Conservation (phyloP, 306 rosid genomes). For the Gastrolobium bilobum region DNA sequence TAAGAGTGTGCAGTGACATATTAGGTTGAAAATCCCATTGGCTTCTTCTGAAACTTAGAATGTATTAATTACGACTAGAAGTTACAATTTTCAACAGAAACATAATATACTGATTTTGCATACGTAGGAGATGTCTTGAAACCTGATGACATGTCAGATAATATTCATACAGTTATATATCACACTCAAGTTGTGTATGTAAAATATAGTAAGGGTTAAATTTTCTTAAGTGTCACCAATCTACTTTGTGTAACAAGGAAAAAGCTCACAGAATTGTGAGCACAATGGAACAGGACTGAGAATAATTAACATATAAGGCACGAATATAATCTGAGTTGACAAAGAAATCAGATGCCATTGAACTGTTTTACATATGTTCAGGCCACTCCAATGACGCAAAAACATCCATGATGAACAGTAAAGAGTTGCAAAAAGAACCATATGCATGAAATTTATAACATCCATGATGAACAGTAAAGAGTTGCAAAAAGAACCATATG, state of each 20-base stretch:
- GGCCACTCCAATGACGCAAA: conserved; percentile 1
- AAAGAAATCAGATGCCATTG: conserved; percentile 1
- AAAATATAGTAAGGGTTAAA: neutral
- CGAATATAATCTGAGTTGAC: neutral
- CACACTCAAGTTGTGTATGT: neutral
- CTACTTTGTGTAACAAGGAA: neutral
- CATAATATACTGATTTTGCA: neutral
- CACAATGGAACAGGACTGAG: neutral
- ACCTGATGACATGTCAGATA: neutral
- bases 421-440: neutral
- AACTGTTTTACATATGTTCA: neutral
- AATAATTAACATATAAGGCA: neutral
- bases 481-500: neutral
- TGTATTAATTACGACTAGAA: neutral
- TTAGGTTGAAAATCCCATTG: neutral
- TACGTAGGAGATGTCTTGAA: neutral
- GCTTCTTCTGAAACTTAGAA: neutral
- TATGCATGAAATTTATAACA: neutral
- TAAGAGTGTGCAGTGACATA: neutral
- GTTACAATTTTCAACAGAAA: neutral
- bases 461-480: neutral
- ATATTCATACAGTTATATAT: neutral
- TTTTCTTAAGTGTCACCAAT: neutral
- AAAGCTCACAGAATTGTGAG: neutral
- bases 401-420: neutral